Evolutionary conservation across 2,329 filamentous ascomycete species (phyloP).

Genomic region (Scytalidium lignicola): DNA sequence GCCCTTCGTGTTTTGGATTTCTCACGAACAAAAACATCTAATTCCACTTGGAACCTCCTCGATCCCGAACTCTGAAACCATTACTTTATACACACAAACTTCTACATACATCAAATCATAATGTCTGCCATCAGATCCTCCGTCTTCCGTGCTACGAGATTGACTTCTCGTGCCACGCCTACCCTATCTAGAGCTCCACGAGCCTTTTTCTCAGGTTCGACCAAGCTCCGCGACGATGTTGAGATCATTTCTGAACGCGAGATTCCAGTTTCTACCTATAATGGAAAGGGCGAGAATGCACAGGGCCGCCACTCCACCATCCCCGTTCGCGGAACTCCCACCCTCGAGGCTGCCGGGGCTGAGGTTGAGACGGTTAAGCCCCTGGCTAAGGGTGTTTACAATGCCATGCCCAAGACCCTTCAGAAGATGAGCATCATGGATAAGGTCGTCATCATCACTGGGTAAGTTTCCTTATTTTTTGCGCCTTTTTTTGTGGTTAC

Average conservation of each 20-base stretch:
- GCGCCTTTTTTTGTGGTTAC: too few relatives aligned
- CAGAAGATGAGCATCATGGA: slow-evolving; percentile 64
- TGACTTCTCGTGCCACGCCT: slow-evolving; percentile 1
- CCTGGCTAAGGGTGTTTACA: slow-evolving; percentile 47
- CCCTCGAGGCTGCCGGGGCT: slow-evolving; percentile 1
- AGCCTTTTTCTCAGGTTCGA: slow-evolving; percentile 17
- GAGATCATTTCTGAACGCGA: slow-evolving; percentile 25
- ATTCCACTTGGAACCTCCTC: not conserved
- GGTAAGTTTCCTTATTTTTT: slow-evolving; percentile 40
- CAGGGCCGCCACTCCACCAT: slow-evolving; percentile 16
- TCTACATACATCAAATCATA: not conserved
- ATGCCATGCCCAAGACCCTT: slow-evolving; percentile 58
- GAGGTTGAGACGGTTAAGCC: slow-evolving; percentile 29
- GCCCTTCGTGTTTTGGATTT: not conserved
- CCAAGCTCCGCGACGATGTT: slow-evolving; percentile 15
- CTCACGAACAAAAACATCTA: not conserved
- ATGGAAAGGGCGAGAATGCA: slow-evolving; percentile 12
- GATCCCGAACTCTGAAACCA: not conserved
- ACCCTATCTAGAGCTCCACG: slow-evolving; percentile 8
- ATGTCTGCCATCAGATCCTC: slow-evolving; percentile 5
- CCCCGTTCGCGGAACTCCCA: slow-evolving; percentile 15
- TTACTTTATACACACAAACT: not conserved
- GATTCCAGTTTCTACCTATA: slow-evolving; percentile 18
- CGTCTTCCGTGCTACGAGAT: slow-evolving; percentile 2
- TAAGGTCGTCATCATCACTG: slow-evolving; percentile 69